phyloP scores from a whole-genome alignment of 2,329 filamentous ascomycete species.

The Trichophyton equinum region DNA sequence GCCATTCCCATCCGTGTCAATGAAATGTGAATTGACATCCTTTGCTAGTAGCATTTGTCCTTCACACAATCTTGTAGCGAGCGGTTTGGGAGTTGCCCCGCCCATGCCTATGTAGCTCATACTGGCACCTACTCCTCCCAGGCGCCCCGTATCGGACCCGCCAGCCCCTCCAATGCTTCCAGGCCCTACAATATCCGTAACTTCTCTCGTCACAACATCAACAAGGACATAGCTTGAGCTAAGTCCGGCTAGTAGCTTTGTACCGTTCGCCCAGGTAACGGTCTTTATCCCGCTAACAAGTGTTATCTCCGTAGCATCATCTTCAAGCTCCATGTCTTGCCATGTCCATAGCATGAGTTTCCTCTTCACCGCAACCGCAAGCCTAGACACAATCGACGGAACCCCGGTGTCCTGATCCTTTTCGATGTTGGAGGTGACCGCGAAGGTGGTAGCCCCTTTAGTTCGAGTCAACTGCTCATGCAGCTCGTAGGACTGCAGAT shows the following conservation, averaged over 20 bases:
- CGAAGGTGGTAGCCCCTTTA: slow-evolving; percentile 79
- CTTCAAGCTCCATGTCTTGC: slow-evolving; percentile 76
- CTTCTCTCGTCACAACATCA: slow-evolving; percentile 60
- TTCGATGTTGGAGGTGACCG: slow-evolving; percentile 89
- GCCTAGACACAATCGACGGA: slow-evolving; percentile 77
- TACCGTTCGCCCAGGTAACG: slow-evolving; percentile 81
- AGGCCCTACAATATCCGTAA: slow-evolving; percentile 67
- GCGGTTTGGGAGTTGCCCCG: slow-evolving; percentile 78
- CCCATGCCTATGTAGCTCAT: slow-evolving; percentile 97
- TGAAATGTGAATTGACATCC: slow-evolving; percentile 90
- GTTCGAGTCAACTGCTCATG: slow-evolving; percentile 71
- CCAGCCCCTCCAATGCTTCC: slow-evolving; percentile 56
- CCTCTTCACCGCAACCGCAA: slow-evolving; percentile 88
- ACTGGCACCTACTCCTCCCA: slow-evolving; percentile 69
- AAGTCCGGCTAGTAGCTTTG: slow-evolving; percentile 77
- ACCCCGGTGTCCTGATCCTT: slow-evolving; percentile 79
- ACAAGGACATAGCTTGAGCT: slow-evolving; percentile 84
- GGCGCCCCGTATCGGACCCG: slow-evolving; percentile 55
- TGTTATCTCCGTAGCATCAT: slow-evolving; percentile 61
- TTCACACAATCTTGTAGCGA: slow-evolving; percentile 69
- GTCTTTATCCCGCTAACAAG: slow-evolving; percentile 75
- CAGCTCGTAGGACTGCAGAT: slow-evolving; percentile 70
- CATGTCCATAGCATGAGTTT: slow-evolving; percentile 85
- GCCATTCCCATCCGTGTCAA: slow-evolving; percentile 69
- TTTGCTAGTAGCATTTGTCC: slow-evolving; percentile 89